Evolutionary conservation across 1,284 basidiomycete genomes (phyloP).

Genomic region (Cryptococcus sp.): DNA sequence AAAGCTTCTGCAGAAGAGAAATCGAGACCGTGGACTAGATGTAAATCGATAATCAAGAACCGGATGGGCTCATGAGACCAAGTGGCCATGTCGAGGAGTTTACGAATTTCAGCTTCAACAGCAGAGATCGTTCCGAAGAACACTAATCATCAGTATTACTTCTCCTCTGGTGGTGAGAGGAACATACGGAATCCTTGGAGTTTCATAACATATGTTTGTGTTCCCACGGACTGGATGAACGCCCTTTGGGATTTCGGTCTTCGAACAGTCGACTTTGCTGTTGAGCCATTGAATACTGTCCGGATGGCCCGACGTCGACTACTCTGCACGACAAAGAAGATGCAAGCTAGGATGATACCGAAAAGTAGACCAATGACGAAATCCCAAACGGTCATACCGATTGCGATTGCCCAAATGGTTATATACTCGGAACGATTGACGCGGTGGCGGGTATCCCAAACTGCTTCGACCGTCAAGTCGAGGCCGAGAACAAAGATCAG

Average conservation of each 20-base stretch:
- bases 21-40: constrained; percentile 83
- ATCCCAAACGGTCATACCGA: constrained; percentile 88
- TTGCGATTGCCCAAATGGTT: constrained; percentile 59
- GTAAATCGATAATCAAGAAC: constrained; percentile 81
- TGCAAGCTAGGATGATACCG: constrained; percentile 84
- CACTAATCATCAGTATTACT: constrained; percentile 44
- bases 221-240: constrained; percentile 85
- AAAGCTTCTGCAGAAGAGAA: constrained; percentile 95
- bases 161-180: not conserved
- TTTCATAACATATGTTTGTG: constrained; percentile 83
- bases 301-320: constrained; percentile 79
- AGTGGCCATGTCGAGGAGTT: constrained; percentile 65
- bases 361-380: constrained; percentile 92
- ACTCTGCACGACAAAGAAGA: constrained; percentile 95
- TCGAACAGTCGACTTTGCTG: constrained; percentile 84
- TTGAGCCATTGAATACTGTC: constrained; percentile 69
- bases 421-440: constrained; percentile 64
- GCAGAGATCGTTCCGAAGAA: constrained; percentile 94
- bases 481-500: constrained; percentile 94
- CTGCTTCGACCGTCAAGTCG: constrained; percentile 88
- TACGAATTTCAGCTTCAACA: constrained; percentile 67
- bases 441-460: constrained; percentile 91
- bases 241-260: constrained; percentile 80
- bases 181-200: constrained; percentile 64
- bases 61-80: constrained; percentile 80